Base-by-base conservation (phyloP, 2,329 filamentous ascomycete genomes). In the Fusarium sp. region DNA sequence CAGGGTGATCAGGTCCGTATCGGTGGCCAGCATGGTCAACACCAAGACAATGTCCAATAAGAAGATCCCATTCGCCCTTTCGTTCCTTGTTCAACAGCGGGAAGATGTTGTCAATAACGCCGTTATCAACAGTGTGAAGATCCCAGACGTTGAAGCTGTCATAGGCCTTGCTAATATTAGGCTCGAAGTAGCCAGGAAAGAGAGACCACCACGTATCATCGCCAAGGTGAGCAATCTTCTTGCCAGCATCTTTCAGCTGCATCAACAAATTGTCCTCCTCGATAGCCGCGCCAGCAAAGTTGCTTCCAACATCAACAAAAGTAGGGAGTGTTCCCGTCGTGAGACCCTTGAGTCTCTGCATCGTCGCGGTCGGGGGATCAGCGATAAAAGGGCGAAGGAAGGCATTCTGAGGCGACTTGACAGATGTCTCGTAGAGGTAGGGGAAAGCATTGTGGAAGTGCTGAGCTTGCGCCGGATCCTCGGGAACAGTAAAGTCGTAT, bases 91-190 rank as follows among this genome's bases (percentile, higher is more conserved):
- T 86, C 71, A 99, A 82, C 6, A 98, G 86, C 4, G 96, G 96
- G 69, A 96, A 92, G 12, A 99, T 91, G 82, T 98, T 93, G 75
- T 97, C 93, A 18, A 92, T 92, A 30, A 99, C 96, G 2, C 96
- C 96, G 78, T 98, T 95, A 79, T 99, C 96, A 6, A 99, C 93
- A 0, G 96, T 98, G 81, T 98, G 95, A 77, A 99, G 83, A 81
- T 99, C 96, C 94, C 95, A 98, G 12, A 98, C 96, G 79, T 98
- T 98, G 84, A 99, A 97, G 70, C 95, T 98, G 81, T 98, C 95
- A 81, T 97, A 99, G 0, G 96, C 90, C 75, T 88, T 90, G 75
- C 95, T 97, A 63, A 98, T 90, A 63, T 95, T 93, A 14, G 91
- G 85, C 80, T 97, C 92, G 78, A 99, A 99, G 81, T 97, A 95